Percentiles rank a stretch among this genome's conserved stretches.
These are phyloP conservation scores for Samsoniella hepiali DNA, from an alignment of 2,329 filamentous ascomycete genomes.

Conservation along the genomic window DNA sequence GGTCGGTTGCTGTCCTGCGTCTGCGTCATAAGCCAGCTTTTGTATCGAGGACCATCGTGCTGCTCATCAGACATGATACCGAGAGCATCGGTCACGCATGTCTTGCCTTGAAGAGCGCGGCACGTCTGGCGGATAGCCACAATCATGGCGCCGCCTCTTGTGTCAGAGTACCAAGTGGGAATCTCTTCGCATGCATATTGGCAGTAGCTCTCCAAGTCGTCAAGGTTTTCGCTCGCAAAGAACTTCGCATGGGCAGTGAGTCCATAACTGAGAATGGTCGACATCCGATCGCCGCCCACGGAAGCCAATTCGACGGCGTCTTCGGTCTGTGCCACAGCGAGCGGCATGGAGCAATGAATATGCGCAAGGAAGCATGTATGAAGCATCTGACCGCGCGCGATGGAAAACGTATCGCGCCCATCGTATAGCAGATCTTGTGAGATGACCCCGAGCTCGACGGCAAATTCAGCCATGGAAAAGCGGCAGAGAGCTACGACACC, in stretches of 20 bases:
- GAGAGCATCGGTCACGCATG: conserved; percentile 46
- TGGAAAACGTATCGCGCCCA: conserved; percentile 60
- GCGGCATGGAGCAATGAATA: conserved; percentile 58
- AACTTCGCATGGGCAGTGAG: conserved; percentile 64
- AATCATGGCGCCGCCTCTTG: conserved; percentile 67
- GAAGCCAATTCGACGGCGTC: conserved; percentile 64
- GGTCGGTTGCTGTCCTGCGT: conserved; percentile 61
- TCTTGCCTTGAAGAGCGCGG: conserved; percentile 73
- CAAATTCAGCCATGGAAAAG: conserved; percentile 68
- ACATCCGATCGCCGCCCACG: conserved; percentile 65
- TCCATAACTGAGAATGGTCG: conserved; percentile 69
- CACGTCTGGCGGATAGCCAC: conserved; percentile 63
- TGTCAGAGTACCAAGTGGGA: conserved; percentile 67
- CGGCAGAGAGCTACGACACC: conserved; percentile 64
- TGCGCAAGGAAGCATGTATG: conserved; percentile 70
- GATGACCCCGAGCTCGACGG: conserved; percentile 60
- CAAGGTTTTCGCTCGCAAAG: conserved; percentile 65
- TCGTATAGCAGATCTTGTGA: conserved; percentile 63
- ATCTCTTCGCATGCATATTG: conserved; percentile 72
- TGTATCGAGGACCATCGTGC: conserved; percentile 58
- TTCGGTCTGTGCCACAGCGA: conserved; percentile 59
- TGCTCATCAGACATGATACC: conserved; percentile 65
- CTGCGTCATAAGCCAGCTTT: conserved; percentile 53
- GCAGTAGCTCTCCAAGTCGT: conserved; percentile 68
- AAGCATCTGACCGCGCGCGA: conserved; percentile 66